Evolutionary conservation across 257 asterid genomes (phyloP), one percentile per base, ranked within the genome.

Genomic region (Eucommia ulmoides): DNA sequence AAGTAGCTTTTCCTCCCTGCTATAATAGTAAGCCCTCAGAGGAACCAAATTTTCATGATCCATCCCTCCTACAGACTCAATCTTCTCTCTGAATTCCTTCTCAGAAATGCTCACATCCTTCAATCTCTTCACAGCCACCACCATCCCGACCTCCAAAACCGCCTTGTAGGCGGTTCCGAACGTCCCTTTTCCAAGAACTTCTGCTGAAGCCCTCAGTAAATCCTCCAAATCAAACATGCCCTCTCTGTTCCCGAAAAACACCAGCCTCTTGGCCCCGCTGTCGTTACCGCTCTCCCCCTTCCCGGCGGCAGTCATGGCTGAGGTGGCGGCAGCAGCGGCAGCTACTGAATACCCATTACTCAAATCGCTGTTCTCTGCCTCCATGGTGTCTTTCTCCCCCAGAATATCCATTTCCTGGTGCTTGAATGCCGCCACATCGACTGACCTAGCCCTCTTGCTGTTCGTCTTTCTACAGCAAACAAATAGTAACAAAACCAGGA

Each of bases 91-190:
- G 16, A 38, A 38, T 38, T 38, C 45, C n/a, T 18, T 18, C 7
- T 38, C 45, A 3, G 45, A 3, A 3, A 38, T 38, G 16, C 17
- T 38, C 10, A 38, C 45, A 38, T 38, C 45, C n/a, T 38, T 38
- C 45, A 38, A 38, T 18, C 45, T 38, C 45, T 38, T 38, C 11
- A 38, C 45, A 38, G 45, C 45, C 7, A 15, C 45, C 45, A 38
- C 45, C 11, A 2, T 38, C 5, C 45, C 45, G n/a, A 38, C 45
- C 45, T 38, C 45, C 45, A 38, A 38, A 14, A 38, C 45, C n/a
- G 45, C 45, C 45, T 38, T 38, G 45, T 38, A 38, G 3, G 45
- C 45, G n/a, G 45, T 38, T 18, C 45, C 45, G n/a, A 38, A 38
- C n/a, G 45, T 38, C 2, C 45, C 45, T 18, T 38, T 38, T 14